Percentiles rank a stretch among this genome's conserved stretches.
phyloP scores from a whole-genome alignment of 768 basidiomycete genomes.

The Hebeloma cylindrosporum region DNA sequence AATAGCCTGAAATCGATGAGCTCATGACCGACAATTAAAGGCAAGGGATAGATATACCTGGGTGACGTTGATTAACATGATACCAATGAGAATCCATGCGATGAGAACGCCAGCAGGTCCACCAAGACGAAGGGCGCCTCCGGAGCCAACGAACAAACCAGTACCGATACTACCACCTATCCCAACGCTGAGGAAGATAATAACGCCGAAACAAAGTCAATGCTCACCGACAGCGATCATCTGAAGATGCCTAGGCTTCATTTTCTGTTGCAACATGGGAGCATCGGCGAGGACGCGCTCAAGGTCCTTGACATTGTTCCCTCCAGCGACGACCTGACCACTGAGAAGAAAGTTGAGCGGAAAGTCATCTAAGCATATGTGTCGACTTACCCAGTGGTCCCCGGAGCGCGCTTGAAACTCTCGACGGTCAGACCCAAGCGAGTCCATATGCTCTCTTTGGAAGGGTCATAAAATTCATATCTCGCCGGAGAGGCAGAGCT shows the following conservation, averaged over 20 bases:
- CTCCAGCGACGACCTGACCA: constrained; percentile 39
- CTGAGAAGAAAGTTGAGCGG: constrained; percentile 18
- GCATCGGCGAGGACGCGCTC: constrained; percentile 38
- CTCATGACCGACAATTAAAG: not conserved
- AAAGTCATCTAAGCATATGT: not conserved
- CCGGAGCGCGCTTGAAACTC: constrained; percentile 49
- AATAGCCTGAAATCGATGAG: constrained; percentile 34
- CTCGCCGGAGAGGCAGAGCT: constrained; percentile 24
- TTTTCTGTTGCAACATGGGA: constrained; percentile 48
- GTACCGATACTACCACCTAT: constrained; percentile 49
- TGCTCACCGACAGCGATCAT: constrained; percentile 52
- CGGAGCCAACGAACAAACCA: constrained; percentile 49
- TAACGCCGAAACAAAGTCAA: not conserved
- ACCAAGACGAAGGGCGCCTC: constrained; percentile 37
- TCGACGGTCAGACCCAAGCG: constrained; percentile 41
- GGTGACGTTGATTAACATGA: constrained; percentile 50
- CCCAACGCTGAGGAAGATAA: not conserved
- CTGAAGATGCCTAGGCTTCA: constrained; percentile 46
- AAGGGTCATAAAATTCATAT: constrained; percentile 46
- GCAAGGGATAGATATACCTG: constrained; percentile 28
- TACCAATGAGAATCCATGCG: constrained; percentile 45
- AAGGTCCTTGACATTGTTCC: constrained; percentile 33
- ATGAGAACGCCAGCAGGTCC: constrained; percentile 46
- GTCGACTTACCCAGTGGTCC: constrained; percentile 41
- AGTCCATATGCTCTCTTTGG: constrained; percentile 46